Conservation (phyloP, 2,329 filamentous ascomycete species). For the Colletotrichum phormii region DNA sequence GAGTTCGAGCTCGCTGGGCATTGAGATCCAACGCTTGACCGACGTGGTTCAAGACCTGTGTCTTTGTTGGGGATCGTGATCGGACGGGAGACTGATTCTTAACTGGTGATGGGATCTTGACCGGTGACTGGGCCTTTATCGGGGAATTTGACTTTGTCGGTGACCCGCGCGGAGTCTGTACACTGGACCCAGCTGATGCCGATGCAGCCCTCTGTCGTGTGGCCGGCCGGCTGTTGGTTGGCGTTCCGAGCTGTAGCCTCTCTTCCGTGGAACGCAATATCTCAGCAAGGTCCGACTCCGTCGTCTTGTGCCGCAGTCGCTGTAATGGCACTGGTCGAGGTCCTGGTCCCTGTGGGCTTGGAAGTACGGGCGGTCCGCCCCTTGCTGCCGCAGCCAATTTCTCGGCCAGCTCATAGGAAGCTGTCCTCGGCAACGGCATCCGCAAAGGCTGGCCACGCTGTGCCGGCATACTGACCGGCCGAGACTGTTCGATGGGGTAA, state of each 20-base stretch:
- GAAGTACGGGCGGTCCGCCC: conserved; percentile 24
- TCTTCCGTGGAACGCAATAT: conserved; percentile 66
- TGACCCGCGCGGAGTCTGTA: conserved; percentile 23
- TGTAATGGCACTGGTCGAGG: conserved; percentile 35
- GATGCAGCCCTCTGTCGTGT: conserved; percentile 46
- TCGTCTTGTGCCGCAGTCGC: conserved; percentile 45
- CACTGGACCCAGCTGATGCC: conserved; percentile 36
- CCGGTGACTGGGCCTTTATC: not conserved
- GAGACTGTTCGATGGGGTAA: conserved; percentile 23
- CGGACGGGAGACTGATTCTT: not conserved
- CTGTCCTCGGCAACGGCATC: conserved; percentile 29
- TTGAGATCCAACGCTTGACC: conserved; percentile 1
- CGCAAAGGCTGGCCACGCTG: conserved; percentile 10
- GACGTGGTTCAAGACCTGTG: not conserved
- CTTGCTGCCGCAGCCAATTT: conserved; percentile 35
- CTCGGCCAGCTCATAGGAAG: conserved; percentile 37
- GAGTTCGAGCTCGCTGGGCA: conserved; percentile 7
- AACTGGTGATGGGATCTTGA: conserved; percentile 5
- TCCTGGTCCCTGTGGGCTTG: conserved; percentile 31
- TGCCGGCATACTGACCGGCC: conserved; percentile 25
- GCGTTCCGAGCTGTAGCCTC: conserved; percentile 56
- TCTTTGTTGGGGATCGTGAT: not conserved
- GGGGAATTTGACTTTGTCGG: conserved; percentile 16
- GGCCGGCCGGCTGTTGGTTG: conserved; percentile 42
- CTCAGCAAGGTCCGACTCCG: conserved; percentile 61